Evolutionary conservation across 768 basidiomycete species (phyloP), one percentile per base, ranked within the genome.

Genomic region (Leccinum barrowsii): DNA sequence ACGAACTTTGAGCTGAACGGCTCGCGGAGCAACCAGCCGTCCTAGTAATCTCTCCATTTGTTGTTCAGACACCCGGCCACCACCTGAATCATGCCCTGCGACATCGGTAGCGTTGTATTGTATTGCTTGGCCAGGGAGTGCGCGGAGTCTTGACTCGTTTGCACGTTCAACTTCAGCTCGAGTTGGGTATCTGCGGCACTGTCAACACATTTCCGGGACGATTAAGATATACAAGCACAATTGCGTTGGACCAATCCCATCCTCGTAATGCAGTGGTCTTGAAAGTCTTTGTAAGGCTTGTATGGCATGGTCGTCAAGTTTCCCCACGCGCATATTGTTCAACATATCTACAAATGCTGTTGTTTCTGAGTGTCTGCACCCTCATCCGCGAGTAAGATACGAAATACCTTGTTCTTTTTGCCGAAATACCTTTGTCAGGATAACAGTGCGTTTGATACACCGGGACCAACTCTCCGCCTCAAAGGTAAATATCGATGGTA

Each of bases 241-340:
- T 67, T 93, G 89, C 1, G 92, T 94, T 5, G 94, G 90, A 55
- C 86, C 81, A 56, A 94, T 85, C 1, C 84, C 85, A 63, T 94
- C 92, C 1, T 75, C 68, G 65, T 92, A 93, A 1, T 58, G 58
- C 10, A 92, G 78, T 22, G 71, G 65, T 15, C 92, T 80, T 2
- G 80, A 77, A 21, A 95, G 78, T 1, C 62, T 62, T 49, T 72
- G 70, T 74, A 97, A 92, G 4, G 77, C 75, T 10, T 64, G 62
- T 4, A 77, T 70, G 42, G 80, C 74, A 5, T 72, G 68, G 1
- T 73, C 55, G 21, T 80, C 75, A 48, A 92, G 69, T 44, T 72
- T 73, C 2, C 94, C 94, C 64, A 87, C 86, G 19, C 94, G 85
- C 87, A 96, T 89, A 54, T 84, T 80, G 66, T 95, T 95, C 46